Evolutionary conservation across 1,284 basidiomycete species (phyloP).

Genomic region (Cryptococcus wingfieldii): DNA sequence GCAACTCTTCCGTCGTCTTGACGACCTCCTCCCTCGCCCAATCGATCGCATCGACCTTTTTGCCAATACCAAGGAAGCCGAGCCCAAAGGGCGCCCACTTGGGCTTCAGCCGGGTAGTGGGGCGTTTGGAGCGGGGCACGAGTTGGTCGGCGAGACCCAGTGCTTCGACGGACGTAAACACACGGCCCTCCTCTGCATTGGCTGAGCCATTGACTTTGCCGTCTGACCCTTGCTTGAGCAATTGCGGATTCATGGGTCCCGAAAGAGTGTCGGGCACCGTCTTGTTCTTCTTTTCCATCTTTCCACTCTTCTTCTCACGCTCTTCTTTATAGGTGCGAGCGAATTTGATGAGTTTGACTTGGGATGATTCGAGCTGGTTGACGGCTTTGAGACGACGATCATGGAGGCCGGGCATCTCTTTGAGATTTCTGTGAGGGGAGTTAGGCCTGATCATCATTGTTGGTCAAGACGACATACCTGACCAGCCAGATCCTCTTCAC

Average conservation of each 20-base stretch:
- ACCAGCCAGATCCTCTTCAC: slow-evolving; percentile 73
- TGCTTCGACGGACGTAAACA: slow-evolving; percentile 9
- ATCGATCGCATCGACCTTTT: slow-evolving; percentile 87
- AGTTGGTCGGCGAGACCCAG: slow-evolving; percentile 54
- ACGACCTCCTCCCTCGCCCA: slow-evolving; percentile 60
- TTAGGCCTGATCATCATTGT: neutral
- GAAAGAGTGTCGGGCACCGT: slow-evolving; percentile 32
- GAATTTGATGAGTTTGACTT: slow-evolving; percentile 57
- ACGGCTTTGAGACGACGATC: slow-evolving; percentile 59
- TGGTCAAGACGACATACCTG: slow-evolving; percentile 49
- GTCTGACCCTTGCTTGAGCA: slow-evolving; percentile 7
- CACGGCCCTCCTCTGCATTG: slow-evolving; percentile 4
- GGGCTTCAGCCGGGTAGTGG: slow-evolving; percentile 69
- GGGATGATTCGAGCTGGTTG: slow-evolving; percentile 62
- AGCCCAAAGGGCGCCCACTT: slow-evolving; percentile 58
- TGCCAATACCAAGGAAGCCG: slow-evolving; percentile 58
- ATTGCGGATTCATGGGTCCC: slow-evolving; percentile 33
- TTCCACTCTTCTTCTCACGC: slow-evolving; percentile 26
- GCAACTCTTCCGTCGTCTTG: slow-evolving; percentile 28
- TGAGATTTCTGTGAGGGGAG: slow-evolving; percentile 50
- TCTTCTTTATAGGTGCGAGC: slow-evolving; percentile 49
- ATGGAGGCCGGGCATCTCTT: slow-evolving; percentile 61
- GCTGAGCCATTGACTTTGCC: neutral
- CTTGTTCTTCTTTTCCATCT: slow-evolving; percentile 36
- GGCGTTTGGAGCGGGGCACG: slow-evolving; percentile 67